Base-by-base conservation (phyloP, 1,284 basidiomycete species). In the Lentinula novae-zelandiae region DNA sequence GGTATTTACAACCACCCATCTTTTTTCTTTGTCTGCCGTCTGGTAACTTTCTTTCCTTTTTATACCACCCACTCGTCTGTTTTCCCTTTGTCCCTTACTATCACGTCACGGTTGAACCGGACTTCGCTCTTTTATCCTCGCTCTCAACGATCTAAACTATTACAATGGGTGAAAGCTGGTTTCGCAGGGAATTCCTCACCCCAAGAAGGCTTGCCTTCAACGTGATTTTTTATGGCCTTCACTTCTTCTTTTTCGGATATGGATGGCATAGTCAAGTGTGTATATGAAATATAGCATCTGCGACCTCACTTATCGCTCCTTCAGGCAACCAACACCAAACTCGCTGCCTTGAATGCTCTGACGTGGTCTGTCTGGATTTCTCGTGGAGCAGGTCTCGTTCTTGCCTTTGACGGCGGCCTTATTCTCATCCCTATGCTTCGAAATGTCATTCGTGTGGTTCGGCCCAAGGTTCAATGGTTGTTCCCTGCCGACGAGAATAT, bases 401-500 rank as follows among this genome's bases (percentile, higher is more conserved):
- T 95, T 48, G 93, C 92, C 12, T 86, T 89, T 70, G 85, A 93
- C 72, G 92, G 92, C 5, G 87, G 85, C 55, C 76, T 95, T 65
- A 92, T 95, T 66, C 82, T 95, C 59, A 69, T 96, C 50, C 93
- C 93, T 42, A 89, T 95, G 86, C 72, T 94, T 63, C 88, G 93
- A 68, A 95, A 95, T 70, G 74, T 92, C 67, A 85, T 95, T 70
- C 87, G 89, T 62, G 75, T 92, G 65, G 74, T 95, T 65, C 86
- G 93, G 40, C 93, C 93, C 36, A 86, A 80, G 66, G 69, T 94
- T 53, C 75, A 84, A 8, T 89, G 89, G 84, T 76, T 91, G 55
- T 87, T 95, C 78, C 92, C 93, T 27, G 88, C 90, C 62, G 93
- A 95, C 72, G 93, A 95, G 77, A 93, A 92, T 68, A 89, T 95